These are phyloP conservation scores for Leptodermis oblonga DNA, from an alignment of 257 asterid genomes.

Conservation along the genomic window DNA sequence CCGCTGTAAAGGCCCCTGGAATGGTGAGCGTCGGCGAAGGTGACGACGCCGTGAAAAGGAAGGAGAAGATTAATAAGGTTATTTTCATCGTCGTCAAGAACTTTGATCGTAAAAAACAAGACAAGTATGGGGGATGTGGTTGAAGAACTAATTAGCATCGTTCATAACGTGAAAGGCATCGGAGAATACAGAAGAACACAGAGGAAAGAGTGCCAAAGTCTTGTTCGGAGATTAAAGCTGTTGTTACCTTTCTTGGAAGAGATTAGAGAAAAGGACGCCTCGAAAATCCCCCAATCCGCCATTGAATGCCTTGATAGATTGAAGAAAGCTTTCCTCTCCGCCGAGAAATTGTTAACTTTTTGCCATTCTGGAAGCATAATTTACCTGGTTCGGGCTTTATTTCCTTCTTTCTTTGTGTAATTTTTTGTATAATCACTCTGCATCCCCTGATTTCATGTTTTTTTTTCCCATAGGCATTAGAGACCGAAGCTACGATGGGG, in stretches of 20 bases:
- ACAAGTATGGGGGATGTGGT: slow-evolving; percentile 28
- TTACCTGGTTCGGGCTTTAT: slow-evolving; percentile 45
- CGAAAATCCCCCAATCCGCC: slow-evolving; percentile 38
- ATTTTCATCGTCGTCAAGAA: neutral
- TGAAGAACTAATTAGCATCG: slow-evolving; percentile 42
- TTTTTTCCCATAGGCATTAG: slow-evolving; percentile 44
- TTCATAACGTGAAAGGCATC: slow-evolving; percentile 44
- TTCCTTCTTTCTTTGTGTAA: neutral
- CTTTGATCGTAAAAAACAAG: too few species aligned
- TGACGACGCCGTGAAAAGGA: slow-evolving; percentile 20
- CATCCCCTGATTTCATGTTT: too few species aligned
- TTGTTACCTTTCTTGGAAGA: slow-evolving; percentile 62
- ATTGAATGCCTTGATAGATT: slow-evolving; percentile 41
- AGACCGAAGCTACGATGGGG: slow-evolving; percentile 61
- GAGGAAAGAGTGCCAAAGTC: slow-evolving; percentile 54
- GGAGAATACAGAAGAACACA: slow-evolving; percentile 70
- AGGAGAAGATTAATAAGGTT: too few species aligned
- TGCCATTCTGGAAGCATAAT: slow-evolving; percentile 84
- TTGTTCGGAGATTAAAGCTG: slow-evolving; percentile 50
- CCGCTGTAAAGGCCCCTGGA: neutral
- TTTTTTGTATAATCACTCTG: neutral
- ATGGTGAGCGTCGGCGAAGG: slow-evolving; percentile 14
- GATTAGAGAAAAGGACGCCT: slow-evolving; percentile 33
- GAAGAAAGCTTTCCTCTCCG: slow-evolving; percentile 61
- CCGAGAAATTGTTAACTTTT: slow-evolving; percentile 55